phyloP scores from a whole-genome alignment of 2,329 filamentous ascomycete genomes.

The Lachnellula suecica region DNA sequence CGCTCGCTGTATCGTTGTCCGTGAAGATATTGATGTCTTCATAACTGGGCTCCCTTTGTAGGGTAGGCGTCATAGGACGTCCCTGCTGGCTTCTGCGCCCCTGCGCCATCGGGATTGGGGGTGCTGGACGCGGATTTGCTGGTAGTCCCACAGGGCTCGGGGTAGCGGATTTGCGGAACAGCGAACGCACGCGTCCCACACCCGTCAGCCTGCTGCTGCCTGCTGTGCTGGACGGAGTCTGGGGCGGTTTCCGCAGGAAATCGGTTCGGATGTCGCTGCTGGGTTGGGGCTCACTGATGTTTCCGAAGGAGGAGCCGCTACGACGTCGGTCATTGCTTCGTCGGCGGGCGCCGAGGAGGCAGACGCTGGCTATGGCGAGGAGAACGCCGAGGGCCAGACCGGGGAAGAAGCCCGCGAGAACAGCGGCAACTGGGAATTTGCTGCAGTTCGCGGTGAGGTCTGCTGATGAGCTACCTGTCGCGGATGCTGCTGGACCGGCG shows the following conservation, averaged over 20 bases:
- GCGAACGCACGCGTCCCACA: constrained; percentile 23
- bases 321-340: constrained; percentile 26
- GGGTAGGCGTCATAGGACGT: constrained; percentile 33
- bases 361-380: constrained; percentile 39
- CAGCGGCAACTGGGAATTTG: constrained; percentile 25
- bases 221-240: constrained; percentile 20
- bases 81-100: neutral
- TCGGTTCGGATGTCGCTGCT: constrained; percentile 47
- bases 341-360: constrained; percentile 32
- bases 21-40: constrained; percentile 55
- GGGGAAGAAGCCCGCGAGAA: constrained; percentile 35
- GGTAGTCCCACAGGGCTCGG: neutral
- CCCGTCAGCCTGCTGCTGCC: constrained; percentile 9
- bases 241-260: constrained; percentile 44
- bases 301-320: constrained; percentile 44
- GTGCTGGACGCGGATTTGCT: neutral
- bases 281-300: constrained; percentile 52
- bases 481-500: constrained; percentile 17
- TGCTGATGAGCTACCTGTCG: constrained; percentile 21
- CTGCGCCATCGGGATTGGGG: constrained; percentile 13
- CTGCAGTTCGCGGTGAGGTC: constrained; percentile 13
- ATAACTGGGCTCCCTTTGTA: constrained; percentile 44
- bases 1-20: constrained; percentile 43
- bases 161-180: constrained; percentile 26
- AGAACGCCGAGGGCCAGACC: constrained; percentile 48